Conservation (phyloP, 805 yeast species). For the Kodamaea restingae region DNA sequence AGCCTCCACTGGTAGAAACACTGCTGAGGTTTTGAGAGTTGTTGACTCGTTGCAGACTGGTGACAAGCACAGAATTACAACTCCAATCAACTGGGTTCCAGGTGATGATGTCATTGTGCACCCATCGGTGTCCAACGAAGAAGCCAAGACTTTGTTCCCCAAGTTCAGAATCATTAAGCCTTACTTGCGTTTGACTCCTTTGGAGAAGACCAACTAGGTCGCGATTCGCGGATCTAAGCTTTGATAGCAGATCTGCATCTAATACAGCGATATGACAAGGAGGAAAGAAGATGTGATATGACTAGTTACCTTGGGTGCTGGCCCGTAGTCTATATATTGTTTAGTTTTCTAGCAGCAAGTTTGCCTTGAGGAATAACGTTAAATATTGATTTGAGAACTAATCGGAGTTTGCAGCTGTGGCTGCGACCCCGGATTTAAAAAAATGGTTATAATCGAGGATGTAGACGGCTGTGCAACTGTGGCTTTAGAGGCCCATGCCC, state of each 20-base stretch:
- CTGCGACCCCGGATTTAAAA: background rate
- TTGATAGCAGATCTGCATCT: conserved; percentile 7
- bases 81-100: conserved; percentile 87
- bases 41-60: conserved; percentile 83
- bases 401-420: background rate
- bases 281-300: too few relatives aligned
- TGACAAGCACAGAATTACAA: conserved; percentile 78
- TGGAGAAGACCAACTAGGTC: conserved; percentile 21
- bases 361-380: too few relatives aligned
- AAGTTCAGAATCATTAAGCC: conserved; percentile 84
- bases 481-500: too few relatives aligned
- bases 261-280: conserved; percentile 2
- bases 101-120: conserved; percentile 93
- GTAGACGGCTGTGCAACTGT: too few relatives aligned
- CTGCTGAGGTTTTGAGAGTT: conserved; percentile 87
- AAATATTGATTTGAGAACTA: too few relatives aligned
- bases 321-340: too few relatives aligned
- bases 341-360: too few relatives aligned
- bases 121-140: conserved; percentile 74
- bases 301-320: too few relatives aligned
- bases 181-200: conserved; percentile 67
- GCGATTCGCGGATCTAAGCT: conserved; percentile 5
- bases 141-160: conserved; percentile 72
- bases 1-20: conserved; percentile 91
- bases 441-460: too few relatives aligned